phyloP scores from a whole-genome alignment of 371 early-diverging fungal genomes.

The Furculomyces boomerangus region DNA sequence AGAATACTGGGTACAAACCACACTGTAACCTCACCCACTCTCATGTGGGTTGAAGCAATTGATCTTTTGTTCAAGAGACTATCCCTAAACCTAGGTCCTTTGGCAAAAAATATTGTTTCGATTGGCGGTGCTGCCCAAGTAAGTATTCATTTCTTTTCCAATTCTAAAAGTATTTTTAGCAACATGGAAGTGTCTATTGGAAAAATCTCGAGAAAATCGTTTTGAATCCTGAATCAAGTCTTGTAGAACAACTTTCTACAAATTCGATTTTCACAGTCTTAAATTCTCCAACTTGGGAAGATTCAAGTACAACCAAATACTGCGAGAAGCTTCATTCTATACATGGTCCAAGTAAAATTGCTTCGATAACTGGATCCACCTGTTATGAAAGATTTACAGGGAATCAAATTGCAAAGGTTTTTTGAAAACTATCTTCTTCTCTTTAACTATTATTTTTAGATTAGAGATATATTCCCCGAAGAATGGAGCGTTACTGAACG shows the following conservation, averaged over 20 bases:
- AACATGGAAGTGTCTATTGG: constrained; percentile 77
- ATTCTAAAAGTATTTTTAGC: constrained; percentile 17
- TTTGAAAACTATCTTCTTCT: constrained; percentile 3
- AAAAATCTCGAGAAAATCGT: constrained; percentile 22
- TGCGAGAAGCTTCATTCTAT: constrained; percentile 38
- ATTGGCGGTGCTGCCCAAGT: constrained; percentile 52
- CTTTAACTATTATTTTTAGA: background rate
- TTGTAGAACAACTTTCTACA: constrained; percentile 29
- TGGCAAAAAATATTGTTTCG: constrained; percentile 19
- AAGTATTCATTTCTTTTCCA: background rate
- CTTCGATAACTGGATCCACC: constrained; percentile 48
- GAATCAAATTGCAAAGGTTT: constrained; percentile 54
- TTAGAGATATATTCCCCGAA: constrained; percentile 6
- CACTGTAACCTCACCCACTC: constrained; percentile 39
- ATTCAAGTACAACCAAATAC: constrained; percentile 48
- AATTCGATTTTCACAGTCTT: constrained; percentile 32
- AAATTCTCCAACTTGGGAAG: constrained; percentile 71
- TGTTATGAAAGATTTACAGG: constrained; percentile 70
- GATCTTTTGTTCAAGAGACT: constrained; percentile 35
- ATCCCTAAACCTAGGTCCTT: constrained; percentile 7
- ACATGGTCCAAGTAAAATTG: constrained; percentile 36
- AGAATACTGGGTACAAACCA: constrained; percentile 26
- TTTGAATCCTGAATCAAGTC: constrained; percentile 16
- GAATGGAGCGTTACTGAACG: constrained; percentile 24
- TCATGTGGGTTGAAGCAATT: constrained; percentile 67